These are phyloP conservation scores for Cylindricascospora bacillispora DNA, from an alignment of 1,139 yeast genomes.

Conservation along the genomic window DNA sequence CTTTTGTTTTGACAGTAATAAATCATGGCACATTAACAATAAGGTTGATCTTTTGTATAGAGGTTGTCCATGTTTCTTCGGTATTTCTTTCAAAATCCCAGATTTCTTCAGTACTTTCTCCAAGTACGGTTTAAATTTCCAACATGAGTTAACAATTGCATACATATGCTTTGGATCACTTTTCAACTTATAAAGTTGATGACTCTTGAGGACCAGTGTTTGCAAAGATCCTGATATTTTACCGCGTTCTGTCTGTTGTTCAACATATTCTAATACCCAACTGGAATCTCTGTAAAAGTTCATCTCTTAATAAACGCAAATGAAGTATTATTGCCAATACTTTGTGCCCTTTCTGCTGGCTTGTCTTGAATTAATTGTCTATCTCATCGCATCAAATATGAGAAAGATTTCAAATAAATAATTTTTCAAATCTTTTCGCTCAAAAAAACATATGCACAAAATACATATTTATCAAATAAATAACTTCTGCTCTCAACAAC, in stretches of 20 bases:
- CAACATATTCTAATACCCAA: slow-evolving; percentile 28
- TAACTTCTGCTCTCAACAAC: too few species aligned
- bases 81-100: slow-evolving; percentile 35
- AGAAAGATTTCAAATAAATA: too few species aligned
- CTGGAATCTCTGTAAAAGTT: slow-evolving; percentile 54
- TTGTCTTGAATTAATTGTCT: too few species aligned
- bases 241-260: slow-evolving; percentile 27
- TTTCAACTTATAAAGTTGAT: slow-evolving; percentile 34
- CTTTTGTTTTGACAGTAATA: slow-evolving; percentile 62
- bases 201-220: slow-evolving; percentile 49
- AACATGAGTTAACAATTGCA: slow-evolving; percentile 70
- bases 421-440: too few species aligned
- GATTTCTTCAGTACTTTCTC: slow-evolving; percentile 51
- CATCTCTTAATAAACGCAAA: slow-evolving; percentile 27
- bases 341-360: neutral
- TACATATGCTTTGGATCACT: slow-evolving; percentile 69
- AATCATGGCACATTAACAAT: slow-evolving; percentile 61
- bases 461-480: too few species aligned
- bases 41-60: slow-evolving; percentile 23
- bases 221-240: slow-evolving; percentile 45
- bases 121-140: slow-evolving; percentile 55
- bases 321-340: neutral
- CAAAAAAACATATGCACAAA: too few species aligned
- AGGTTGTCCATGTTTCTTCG: slow-evolving; percentile 33
- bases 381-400: too few species aligned